These are phyloP conservation scores for Phascolomyces articulosus DNA, from an alignment of 371 early-diverging fungal species.

Conservation along the genomic window DNA sequence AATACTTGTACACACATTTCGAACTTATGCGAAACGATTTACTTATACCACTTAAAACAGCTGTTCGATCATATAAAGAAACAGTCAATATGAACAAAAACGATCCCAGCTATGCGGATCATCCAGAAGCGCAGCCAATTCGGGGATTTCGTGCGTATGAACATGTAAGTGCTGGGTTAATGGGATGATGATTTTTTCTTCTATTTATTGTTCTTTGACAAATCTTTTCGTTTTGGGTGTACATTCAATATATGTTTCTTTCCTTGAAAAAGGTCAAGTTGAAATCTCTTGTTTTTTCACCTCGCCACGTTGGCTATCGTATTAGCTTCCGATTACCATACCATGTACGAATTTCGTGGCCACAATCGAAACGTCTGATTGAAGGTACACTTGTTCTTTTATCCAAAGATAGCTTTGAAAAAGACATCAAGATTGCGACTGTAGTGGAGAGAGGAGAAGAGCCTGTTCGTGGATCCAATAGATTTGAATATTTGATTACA, in stretches of 20 bases:
- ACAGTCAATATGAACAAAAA: slow-evolving; percentile 11
- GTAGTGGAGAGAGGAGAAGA: slow-evolving; percentile 59
- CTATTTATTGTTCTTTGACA: too few relatives aligned
- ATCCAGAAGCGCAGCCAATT: slow-evolving; percentile 8
- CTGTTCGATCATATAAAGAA: slow-evolving; percentile 43
- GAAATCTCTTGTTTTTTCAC: slow-evolving; percentile 57
- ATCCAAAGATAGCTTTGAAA: slow-evolving; percentile 55
- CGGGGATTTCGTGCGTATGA: slow-evolving; percentile 32
- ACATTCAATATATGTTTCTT: too few relatives aligned
- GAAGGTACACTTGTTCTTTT: slow-evolving; percentile 60
- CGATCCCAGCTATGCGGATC: not conserved
- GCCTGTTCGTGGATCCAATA: slow-evolving; percentile 43
- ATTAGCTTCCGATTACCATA: slow-evolving; percentile 57
- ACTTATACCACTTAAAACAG: slow-evolving; percentile 56
- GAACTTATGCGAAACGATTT: slow-evolving; percentile 68
- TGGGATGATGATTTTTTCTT: not conserved
- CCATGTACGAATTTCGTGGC: slow-evolving; percentile 50
- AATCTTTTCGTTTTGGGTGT: too few relatives aligned
- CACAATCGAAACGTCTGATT: slow-evolving; percentile 59
- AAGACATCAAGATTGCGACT: slow-evolving; percentile 59
- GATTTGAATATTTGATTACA: slow-evolving; percentile 58
- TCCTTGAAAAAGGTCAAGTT: slow-evolving; percentile 53
- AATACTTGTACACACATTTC: slow-evolving; percentile 69
- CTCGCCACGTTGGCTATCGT: slow-evolving; percentile 51
- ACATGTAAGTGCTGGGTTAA: slow-evolving; percentile 25